phyloP scores from a whole-genome alignment of 2,329 filamentous ascomycete species.

The Graphilbum ipis-grandicollis region DNA sequence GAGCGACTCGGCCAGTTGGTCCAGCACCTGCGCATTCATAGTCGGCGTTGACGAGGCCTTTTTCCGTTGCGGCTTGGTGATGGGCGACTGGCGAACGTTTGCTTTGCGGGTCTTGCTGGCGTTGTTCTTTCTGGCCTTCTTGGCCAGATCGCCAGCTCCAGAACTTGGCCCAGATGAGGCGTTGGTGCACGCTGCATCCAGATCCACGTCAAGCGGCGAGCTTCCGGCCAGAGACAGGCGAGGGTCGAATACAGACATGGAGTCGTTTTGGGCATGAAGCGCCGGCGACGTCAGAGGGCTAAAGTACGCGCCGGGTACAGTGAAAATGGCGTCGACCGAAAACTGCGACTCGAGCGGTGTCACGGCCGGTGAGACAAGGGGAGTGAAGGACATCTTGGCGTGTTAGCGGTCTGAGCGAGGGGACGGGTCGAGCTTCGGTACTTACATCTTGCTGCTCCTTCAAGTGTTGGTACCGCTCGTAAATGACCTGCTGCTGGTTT shows the following conservation, averaged over 20 bases:
- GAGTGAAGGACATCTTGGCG: constrained; percentile 55
- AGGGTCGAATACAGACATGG: constrained; percentile 25
- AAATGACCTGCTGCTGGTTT: constrained; percentile 10
- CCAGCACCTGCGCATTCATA: constrained; percentile 37
- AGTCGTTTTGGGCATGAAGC: constrained; percentile 52
- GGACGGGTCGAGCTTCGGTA: constrained; percentile 2
- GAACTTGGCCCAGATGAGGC: constrained; percentile 12
- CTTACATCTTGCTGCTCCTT: constrained; percentile 54
- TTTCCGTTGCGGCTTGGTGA: constrained; percentile 47
- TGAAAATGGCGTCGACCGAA: constrained; percentile 38
- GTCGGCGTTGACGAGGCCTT: constrained; percentile 35
- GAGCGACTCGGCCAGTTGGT: constrained; percentile 28
- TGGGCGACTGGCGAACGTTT: constrained; percentile 52
- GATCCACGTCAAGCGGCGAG: constrained; percentile 40
- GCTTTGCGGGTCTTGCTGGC: constrained; percentile 32
- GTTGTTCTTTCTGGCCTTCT: constrained; percentile 34
- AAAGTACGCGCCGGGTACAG: constrained; percentile 57
- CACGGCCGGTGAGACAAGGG: constrained; percentile 68
- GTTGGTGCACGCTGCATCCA: constrained; percentile 21
- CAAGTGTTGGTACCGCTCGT: constrained; percentile 47
- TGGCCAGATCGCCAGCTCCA: constrained; percentile 21
- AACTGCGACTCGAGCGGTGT: constrained; percentile 63
- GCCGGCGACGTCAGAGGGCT: constrained; percentile 71
- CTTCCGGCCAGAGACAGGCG: constrained; percentile 20
- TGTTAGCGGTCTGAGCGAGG: constrained; percentile 10